Percentiles rank a stretch among this genome's conserved stretches.
phyloP scores from a whole-genome alignment of 1,284 basidiomycete species.

The Agaricales sp. region DNA sequence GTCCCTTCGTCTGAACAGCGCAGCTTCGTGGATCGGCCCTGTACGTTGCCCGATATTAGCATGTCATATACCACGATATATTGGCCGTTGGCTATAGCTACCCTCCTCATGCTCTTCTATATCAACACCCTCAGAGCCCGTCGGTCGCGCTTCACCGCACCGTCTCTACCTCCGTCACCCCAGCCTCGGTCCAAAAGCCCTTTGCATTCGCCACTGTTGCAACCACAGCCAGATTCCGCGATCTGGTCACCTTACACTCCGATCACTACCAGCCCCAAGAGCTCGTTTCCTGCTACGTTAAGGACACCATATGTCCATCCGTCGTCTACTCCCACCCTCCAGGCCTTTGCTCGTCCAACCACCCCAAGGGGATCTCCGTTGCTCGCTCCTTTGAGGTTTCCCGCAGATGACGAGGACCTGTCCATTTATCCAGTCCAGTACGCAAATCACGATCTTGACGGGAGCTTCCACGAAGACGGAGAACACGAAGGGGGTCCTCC shows the following conservation, averaged over 20 bases:
- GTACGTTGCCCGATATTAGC: slow-evolving; percentile 60
- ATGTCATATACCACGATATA: slow-evolving; percentile 53
- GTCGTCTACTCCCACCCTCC: slow-evolving; percentile 19
- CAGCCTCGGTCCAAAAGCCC: background rate
- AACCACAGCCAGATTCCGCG: slow-evolving; percentile 17
- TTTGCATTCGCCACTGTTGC: slow-evolving; percentile 12
- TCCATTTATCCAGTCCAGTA: background rate
- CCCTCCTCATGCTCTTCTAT: slow-evolving; percentile 22
- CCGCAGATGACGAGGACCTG: slow-evolving; percentile 22
- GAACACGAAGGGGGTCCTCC: background rate
- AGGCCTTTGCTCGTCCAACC: slow-evolving; percentile 16
- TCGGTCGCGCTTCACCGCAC: slow-evolving; percentile 11
- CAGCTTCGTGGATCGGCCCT: slow-evolving; percentile 38
- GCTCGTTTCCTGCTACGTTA: slow-evolving; percentile 20
- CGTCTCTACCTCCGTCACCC: slow-evolving; percentile 19
- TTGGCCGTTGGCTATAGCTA: slow-evolving; percentile 36
- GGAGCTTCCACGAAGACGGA: background rate
- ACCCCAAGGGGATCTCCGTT: slow-evolving; percentile 24
- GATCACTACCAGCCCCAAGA: slow-evolving; percentile 20
- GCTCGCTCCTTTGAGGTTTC: slow-evolving; percentile 15
- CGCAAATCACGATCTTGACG: background rate
- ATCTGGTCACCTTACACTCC: slow-evolving; percentile 27
- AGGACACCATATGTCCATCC: slow-evolving; percentile 20
- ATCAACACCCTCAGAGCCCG: slow-evolving; percentile 19
- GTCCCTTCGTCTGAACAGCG: slow-evolving; percentile 15